These are phyloP conservation scores for Spiraea crenata DNA, from an alignment of 331 rosid species.

Conservation along the genomic window DNA sequence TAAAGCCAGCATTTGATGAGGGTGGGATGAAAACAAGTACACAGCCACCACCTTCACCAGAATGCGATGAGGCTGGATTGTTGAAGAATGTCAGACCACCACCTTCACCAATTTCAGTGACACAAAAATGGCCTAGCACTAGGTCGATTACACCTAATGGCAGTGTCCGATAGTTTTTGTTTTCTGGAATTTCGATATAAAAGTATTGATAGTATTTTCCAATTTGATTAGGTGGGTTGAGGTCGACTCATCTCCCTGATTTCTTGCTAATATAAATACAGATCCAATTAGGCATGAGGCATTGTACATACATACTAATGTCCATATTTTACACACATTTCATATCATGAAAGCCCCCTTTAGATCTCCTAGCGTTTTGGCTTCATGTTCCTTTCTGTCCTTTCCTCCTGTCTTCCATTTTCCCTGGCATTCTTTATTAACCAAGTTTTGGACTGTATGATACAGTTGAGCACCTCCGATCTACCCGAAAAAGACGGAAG, in stretches of 20 bases:
- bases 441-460: not conserved
- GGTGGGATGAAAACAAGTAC: conserved; percentile 7
- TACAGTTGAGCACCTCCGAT: no score
- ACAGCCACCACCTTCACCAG: conserved; percentile 36
- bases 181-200: no score
- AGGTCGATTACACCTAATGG: no score
- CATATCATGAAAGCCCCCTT: not conserved
- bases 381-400: not conserved
- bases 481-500: not conserved
- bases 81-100: conserved; percentile 25
- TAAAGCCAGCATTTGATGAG: conserved; percentile 15
- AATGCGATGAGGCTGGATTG: conserved; percentile 31
- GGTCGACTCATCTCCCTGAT: conserved; percentile 24
- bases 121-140: conserved; percentile 45
- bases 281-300: not conserved
- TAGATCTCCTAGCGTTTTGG: not conserved
- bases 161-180: no score
- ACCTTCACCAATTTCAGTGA: conserved; percentile 49
- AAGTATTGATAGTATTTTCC: not conserved
- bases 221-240: not conserved
- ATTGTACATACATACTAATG: conserved; percentile 7
- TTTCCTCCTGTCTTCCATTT: not conserved
- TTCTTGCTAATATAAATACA: not conserved
- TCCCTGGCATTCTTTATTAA: not conserved
- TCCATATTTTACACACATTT: not conserved